These are phyloP conservation scores for Tolypocladium sp. DNA, from an alignment of 2,329 filamentous ascomycete genomes.

Conservation along the genomic window DNA sequence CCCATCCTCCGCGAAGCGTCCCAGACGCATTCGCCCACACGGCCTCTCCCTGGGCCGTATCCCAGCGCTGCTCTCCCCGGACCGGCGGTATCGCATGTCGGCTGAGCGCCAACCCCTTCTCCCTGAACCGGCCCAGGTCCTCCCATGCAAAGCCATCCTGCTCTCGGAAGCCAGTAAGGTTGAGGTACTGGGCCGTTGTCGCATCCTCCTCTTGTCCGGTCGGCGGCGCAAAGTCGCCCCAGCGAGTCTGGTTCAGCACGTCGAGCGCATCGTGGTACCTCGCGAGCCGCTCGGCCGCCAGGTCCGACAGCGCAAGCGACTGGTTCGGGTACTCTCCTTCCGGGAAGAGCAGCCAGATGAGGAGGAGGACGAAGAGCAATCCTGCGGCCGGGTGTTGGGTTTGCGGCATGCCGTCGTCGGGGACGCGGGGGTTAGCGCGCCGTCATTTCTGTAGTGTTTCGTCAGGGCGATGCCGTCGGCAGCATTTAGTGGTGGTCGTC, in stretches of 20 bases:
- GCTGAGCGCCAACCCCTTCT: conserved; percentile 54
- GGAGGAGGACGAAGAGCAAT: conserved; percentile 19
- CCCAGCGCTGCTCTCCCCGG: conserved; percentile 31
- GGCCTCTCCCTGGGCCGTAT: conserved; percentile 26
- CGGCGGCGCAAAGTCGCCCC: conserved; percentile 50
- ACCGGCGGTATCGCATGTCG: conserved; percentile 38
- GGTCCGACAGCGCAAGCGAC: conserved; percentile 22
- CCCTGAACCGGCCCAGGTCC: conserved; percentile 56
- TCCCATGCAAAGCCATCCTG: conserved; percentile 74
- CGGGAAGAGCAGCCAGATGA: conserved; percentile 31
- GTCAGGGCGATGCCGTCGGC: neutral
- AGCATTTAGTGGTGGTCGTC: neutral
- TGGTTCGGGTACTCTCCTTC: conserved; percentile 24
- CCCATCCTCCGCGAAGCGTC: conserved; percentile 68
- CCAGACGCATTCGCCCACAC: conserved; percentile 77
- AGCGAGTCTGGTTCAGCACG: conserved; percentile 45
- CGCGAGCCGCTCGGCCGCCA: conserved; percentile 35
- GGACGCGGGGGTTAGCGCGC: conserved; percentile 1
- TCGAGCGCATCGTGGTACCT: conserved; percentile 42
- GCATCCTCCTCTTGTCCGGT: conserved; percentile 14
- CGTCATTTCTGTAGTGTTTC: neutral
- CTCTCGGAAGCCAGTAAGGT: conserved; percentile 68
- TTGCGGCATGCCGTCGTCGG: conserved; percentile 29
- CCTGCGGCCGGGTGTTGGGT: conserved; percentile 29
- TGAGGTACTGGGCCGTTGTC: conserved; percentile 39